Base-by-base conservation (phyloP, 164 flowering plant genomes). In the Saururus chinensis region DNA sequence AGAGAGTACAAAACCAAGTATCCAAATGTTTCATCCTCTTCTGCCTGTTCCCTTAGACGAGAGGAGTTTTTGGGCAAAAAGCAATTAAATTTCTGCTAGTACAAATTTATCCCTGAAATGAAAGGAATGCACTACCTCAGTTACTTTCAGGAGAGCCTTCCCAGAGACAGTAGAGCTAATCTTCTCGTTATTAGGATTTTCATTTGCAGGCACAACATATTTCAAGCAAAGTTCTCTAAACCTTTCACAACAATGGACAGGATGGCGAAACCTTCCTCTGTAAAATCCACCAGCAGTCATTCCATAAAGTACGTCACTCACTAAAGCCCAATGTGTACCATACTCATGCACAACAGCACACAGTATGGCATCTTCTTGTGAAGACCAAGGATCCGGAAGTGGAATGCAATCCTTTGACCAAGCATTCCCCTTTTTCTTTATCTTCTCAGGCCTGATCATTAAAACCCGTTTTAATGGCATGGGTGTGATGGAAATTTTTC, bases 321-420 rank as follows among this genome's bases (percentile, higher is more conserved):
- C 88, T 73, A 95, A 79, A 67, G 81, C 79, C 99, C 99, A 95
- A 59, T 88, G 70, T 17, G 92, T 74, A 24, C 95, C 89, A 76
- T 91, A 95, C 73, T 95, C 97, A 71, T 95, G 97, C 23, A 95
- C 89, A 63, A 80, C 71, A 55, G 96, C 97, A 81, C 99, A 95
- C 45, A 95, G 71, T 64, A 87, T 68, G 9, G 90, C 97, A 81
- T 95, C 99, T 75, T 95, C 99, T 56, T 79, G 84, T 19, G 95
- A 71, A 65, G 81, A 75, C 99, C 99, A 95, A 42, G 70, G 53
- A 82, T 95, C 99, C 12, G 96, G 89, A 14, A 78, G 67, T 12
- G 92, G 85, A 57, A 84, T 68, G 71, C 74, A 82, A 56, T 86
- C 97, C 65, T 76, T 81, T 21, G 87, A 85, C 97, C 96, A 91